Evolutionary conservation across 495 filamentous ascomycete species (phyloP).

Genomic region (Penicillium egyptiacum): DNA sequence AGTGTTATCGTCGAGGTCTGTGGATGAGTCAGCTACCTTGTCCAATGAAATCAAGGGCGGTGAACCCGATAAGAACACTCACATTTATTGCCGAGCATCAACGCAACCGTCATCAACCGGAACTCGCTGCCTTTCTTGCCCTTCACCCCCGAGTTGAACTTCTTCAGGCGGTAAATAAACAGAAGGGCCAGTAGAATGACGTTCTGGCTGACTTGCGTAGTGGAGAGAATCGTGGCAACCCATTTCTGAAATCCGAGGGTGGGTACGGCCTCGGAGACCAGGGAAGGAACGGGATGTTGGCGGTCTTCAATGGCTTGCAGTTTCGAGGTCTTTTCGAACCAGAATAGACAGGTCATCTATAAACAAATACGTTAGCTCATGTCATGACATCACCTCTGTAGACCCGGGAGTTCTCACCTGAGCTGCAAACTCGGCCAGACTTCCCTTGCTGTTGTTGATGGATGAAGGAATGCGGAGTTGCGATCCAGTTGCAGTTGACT

Average conservation of each 20-base stretch:
- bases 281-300: slow-evolving; percentile 45
- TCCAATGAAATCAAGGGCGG: slow-evolving; percentile 19
- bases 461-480: slow-evolving; percentile 70
- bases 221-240: slow-evolving; percentile 86
- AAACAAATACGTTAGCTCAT: slow-evolving; percentile 9
- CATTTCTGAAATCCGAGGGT: slow-evolving; percentile 84
- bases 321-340: slow-evolving; percentile 88
- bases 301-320: slow-evolving; percentile 71
- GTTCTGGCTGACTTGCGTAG: slow-evolving; percentile 96
- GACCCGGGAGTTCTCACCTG: slow-evolving; percentile 53
- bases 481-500: slow-evolving; percentile 51
- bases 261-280: slow-evolving; percentile 73
- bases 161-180: slow-evolving; percentile 92
- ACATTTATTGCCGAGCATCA: slow-evolving; percentile 99
- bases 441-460: slow-evolving; percentile 72
- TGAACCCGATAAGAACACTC: slow-evolving; percentile 38
- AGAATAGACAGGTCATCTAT: slow-evolving; percentile 94
- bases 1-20: slow-evolving; percentile 95
- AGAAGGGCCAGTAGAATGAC: slow-evolving; percentile 88
- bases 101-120: slow-evolving; percentile 87
- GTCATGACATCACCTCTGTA: background rate
- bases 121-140: slow-evolving; percentile 95
- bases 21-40: slow-evolving; percentile 27
- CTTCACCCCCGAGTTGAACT: slow-evolving; percentile 78
- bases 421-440: slow-evolving; percentile 77